Percentiles rank a stretch among this genome's conserved stretches.
phyloP scores from a whole-genome alignment of 2,329 filamentous ascomycete species.

The Helotiales sp. region DNA sequence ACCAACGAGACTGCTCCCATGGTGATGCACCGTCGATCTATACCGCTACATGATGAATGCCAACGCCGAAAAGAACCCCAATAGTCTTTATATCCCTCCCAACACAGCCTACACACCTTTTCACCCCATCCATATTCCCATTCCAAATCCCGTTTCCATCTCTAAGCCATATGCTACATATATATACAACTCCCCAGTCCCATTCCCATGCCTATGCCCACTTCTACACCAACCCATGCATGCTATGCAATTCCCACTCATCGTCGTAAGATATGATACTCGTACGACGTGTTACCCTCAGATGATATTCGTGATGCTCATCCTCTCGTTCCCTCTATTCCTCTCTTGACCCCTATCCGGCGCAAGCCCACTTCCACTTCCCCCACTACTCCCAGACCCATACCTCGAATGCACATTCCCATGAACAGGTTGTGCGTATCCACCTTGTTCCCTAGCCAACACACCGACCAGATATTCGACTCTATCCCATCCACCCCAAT shows the following conservation, averaged over 20 bases:
- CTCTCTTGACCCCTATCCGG: constrained; percentile 5
- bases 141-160: neutral
- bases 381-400: constrained; percentile 6
- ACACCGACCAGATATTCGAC: constrained; percentile 64
- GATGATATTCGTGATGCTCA: constrained; percentile 16
- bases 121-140: neutral
- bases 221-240: neutral
- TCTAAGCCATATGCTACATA: neutral
- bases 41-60: neutral
- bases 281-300: neutral
- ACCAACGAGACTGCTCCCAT: neutral
- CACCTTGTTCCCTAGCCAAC: constrained; percentile 41
- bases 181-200: too few species aligned
- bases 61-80: neutral
- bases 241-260: neutral
- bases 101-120: neutral
- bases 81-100: neutral
- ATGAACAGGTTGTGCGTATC: constrained; percentile 15
- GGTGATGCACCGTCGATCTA: neutral
- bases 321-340: constrained; percentile 12
- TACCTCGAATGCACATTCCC: constrained; percentile 13
- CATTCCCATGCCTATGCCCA: too few species aligned
- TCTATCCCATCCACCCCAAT: constrained; percentile 81
- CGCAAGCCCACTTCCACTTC: constrained; percentile 6
- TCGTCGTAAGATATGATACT: neutral